Evolutionary conservation across 225 moss, liverwort and hornwort genomes (phyloP).

Genomic region (Pleurozium schreberi): DNA sequence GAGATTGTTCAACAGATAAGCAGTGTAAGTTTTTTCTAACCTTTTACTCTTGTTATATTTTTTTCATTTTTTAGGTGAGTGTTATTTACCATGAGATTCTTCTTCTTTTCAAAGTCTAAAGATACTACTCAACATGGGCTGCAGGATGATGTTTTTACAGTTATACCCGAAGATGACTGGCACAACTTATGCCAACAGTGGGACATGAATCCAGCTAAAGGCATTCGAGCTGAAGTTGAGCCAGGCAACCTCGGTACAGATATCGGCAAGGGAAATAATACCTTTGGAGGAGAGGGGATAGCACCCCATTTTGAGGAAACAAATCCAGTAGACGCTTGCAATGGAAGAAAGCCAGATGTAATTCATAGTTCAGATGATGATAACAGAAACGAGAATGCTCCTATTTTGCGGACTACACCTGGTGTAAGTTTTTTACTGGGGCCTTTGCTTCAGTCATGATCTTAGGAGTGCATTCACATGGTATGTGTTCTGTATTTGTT

Average conservation of each 20-base stretch:
- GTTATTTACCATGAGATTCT: neutral
- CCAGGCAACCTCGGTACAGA: slow-evolving; percentile 25
- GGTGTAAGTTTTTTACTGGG: slow-evolving; percentile 40
- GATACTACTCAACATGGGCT: neutral
- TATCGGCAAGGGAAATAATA: slow-evolving; percentile 13
- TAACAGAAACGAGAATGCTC: slow-evolving; percentile 54
- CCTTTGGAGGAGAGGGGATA: slow-evolving; percentile 10
- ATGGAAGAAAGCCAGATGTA: slow-evolving; percentile 40
- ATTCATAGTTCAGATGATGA: slow-evolving; percentile 47
- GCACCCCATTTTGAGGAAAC: slow-evolving; percentile 21
- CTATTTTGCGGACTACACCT: slow-evolving; percentile 63
- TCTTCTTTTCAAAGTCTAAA: neutral
- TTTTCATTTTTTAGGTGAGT: neutral
- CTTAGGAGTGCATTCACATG: neutral
- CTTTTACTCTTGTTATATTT: neutral
- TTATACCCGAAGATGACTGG: slow-evolving; percentile 89
- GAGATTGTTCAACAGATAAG: slow-evolving; percentile 67
- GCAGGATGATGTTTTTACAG: slow-evolving; percentile 85
- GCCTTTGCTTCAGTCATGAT: neutral
- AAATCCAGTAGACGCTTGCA: slow-evolving; percentile 11
- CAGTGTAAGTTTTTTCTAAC: slow-evolving; percentile 43
- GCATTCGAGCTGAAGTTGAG: slow-evolving; percentile 74
- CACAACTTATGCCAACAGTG: slow-evolving; percentile 76
- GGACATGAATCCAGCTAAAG: slow-evolving; percentile 81
- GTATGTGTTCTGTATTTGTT: neutral